phyloP scores from a whole-genome alignment of 2,329 filamentous ascomycete species.

The Catunica adiposa region DNA sequence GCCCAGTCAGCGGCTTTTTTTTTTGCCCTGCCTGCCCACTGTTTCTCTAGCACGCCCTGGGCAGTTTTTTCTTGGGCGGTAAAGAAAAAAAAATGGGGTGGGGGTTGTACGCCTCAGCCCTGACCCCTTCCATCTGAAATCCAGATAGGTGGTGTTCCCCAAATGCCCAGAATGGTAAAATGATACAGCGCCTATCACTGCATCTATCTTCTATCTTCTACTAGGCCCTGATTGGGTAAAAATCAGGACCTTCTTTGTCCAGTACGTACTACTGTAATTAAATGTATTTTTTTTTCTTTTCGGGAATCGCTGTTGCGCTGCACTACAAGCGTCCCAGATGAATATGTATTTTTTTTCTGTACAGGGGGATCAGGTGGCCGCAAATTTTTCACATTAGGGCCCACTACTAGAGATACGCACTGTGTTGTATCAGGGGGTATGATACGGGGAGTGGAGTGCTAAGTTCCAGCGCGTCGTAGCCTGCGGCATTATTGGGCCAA shows the following conservation, averaged over 20 bases:
- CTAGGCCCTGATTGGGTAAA: not conserved
- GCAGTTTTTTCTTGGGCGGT: constrained; percentile 3
- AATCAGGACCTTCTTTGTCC: not conserved
- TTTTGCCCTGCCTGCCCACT: constrained; percentile 12
- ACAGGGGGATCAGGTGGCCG: constrained; percentile 3
- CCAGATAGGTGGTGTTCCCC: not conserved
- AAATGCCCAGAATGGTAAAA: not conserved
- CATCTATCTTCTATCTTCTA: not conserved
- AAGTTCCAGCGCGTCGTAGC: not conserved
- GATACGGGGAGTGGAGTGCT: not conserved
- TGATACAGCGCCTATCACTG: not conserved
- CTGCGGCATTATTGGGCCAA: not conserved
- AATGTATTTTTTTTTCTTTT: not conserved
- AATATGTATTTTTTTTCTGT: not conserved
- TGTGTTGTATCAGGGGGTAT: constrained; percentile 4
- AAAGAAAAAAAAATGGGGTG: not conserved
- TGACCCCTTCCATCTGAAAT: not conserved
- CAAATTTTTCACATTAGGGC: constrained; percentile 5
- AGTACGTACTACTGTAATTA: not conserved
- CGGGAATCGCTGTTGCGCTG: not conserved
- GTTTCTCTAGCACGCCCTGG: constrained; percentile 13
- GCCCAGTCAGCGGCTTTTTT: constrained; percentile 1
- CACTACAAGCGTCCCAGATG: not conserved
- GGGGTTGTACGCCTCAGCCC: not conserved
- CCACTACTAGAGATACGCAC: not conserved